Evolutionary conservation across 192 early-diverging fungal species (phyloP).

Genomic region (Backusella luteola): DNA sequence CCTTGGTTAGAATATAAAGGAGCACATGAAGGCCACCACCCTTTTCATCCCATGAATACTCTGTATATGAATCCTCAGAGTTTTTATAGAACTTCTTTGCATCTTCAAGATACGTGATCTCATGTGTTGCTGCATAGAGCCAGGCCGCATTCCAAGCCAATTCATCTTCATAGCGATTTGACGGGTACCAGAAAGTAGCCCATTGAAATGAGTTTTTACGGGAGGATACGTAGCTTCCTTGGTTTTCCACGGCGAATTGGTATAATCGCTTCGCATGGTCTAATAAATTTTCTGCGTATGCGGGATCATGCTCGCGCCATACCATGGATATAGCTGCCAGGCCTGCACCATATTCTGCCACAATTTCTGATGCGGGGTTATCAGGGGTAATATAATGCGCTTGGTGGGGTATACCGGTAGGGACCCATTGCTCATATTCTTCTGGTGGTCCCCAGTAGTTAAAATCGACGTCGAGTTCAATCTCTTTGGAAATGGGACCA

Average conservation of each 20-base stretch:
- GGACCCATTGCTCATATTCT: conserved; percentile 45
- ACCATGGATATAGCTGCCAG: conserved; percentile 51
- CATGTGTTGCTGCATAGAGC: conserved; percentile 54
- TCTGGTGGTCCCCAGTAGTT: conserved; percentile 57
- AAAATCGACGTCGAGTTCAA: conserved; percentile 47
- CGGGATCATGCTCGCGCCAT: conserved; percentile 46
- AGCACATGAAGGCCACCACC: conserved; percentile 41
- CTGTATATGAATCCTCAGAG: conserved; percentile 21
- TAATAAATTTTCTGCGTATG: conserved; percentile 43
- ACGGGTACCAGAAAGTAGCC: conserved; percentile 47
- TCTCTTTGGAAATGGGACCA: conserved; percentile 34
- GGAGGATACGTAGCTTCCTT: conserved; percentile 34
- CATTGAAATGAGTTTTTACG: conserved; percentile 39
- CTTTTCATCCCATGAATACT: conserved; percentile 58
- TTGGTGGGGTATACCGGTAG: conserved; percentile 32
- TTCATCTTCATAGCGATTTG: conserved; percentile 52
- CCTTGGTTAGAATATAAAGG: conserved; percentile 44
- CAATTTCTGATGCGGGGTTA: conserved; percentile 34
- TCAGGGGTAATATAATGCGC: conserved; percentile 33
- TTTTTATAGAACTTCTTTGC: conserved; percentile 39
- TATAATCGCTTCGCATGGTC: conserved; percentile 49
- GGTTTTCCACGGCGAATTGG: conserved; percentile 37
- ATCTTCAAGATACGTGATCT: conserved; percentile 40
- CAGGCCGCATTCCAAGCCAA: conserved; percentile 57
- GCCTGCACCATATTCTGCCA: conserved; percentile 53